Evolutionary conservation across 495 filamentous ascomycete genomes (phyloP), one percentile per base, ranked within the genome.

Genomic region (Xylaria flabelliformis): DNA sequence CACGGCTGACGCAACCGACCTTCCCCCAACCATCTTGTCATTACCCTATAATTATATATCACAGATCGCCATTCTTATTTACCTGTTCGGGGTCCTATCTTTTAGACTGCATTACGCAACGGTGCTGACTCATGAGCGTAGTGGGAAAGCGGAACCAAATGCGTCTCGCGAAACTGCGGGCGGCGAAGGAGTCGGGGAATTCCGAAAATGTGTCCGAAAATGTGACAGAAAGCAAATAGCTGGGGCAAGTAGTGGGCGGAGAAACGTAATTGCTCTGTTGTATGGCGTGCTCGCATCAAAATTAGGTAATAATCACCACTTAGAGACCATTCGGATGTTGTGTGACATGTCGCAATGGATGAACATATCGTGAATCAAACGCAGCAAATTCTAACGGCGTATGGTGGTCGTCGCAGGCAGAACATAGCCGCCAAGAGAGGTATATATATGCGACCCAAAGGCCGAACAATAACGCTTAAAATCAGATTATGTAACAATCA

Each of bases 111-210:
- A 15, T 24, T 12, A 55, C 44, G 24, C 29, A 58, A 50, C 13
- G 3, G n/a, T 72, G 42, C 53, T 59, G 53, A 66, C 62, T 44
- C 0, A 36, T 24, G 13, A 59, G 7, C n/a, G 9, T 32, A 72
- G 73, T 93, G 72, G 86, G 87, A 44, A 89, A 87, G 85, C 80
- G 90, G 76, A 93, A 93, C 79, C 84, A 90, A 81, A 72, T 84
- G 78, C 78, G 91, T 12, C 71, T 91, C 74, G 87, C 84, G n/a
- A 83, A 81, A 29, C 75, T 93, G 77, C 85, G 82, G 75, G 83
- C 76, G 29, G 75, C 73, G 19, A 77, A 79, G 69, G 69, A 76
- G 32, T 56, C 67, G 17, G 72, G 13, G 13, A 64, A 44, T 19
- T 42, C 69, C 7, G 48, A 64, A 9, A 65, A 46, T 9, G 50